Conservation (phyloP, 2,329 filamentous ascomycete species). For the Trichoderma sp. region DNA sequence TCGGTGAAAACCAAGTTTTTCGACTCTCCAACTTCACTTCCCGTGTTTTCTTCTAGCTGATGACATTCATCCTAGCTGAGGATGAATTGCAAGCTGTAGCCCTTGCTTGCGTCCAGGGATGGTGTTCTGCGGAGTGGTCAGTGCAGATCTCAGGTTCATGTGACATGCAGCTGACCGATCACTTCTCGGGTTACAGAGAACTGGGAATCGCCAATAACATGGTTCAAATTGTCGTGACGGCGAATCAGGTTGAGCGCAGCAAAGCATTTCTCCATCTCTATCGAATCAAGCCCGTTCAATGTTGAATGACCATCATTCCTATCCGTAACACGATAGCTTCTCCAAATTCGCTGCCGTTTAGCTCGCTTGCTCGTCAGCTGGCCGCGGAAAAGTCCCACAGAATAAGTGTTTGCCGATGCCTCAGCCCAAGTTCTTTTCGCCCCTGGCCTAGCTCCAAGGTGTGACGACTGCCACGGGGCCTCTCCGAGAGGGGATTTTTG, state of each 20-base stretch:
- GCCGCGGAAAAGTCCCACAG: background rate
- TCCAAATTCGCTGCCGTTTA: background rate
- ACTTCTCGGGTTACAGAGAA: background rate
- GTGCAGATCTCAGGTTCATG: background rate
- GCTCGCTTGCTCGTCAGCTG: background rate
- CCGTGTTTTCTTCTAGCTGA: conserved; percentile 13
- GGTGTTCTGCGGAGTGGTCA: background rate
- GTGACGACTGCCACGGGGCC: background rate
- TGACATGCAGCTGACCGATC: background rate
- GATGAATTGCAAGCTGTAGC: background rate
- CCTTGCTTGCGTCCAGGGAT: background rate
- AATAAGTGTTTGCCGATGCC: background rate
- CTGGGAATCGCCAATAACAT: background rate
- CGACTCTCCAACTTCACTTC: background rate
- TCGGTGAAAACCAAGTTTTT: background rate
- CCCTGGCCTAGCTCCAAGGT: background rate
- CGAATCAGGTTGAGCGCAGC: background rate
- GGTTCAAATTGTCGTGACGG: background rate
- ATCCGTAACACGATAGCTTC: background rate
- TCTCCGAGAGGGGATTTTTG: background rate
- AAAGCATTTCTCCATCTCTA: background rate
- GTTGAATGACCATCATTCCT: background rate
- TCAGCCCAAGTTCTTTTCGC: background rate
- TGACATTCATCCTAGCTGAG: background rate
- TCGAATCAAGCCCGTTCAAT: background rate